phyloP scores from a whole-genome alignment of 345 rosid species.

The Odontarrhena argentea region DNA sequence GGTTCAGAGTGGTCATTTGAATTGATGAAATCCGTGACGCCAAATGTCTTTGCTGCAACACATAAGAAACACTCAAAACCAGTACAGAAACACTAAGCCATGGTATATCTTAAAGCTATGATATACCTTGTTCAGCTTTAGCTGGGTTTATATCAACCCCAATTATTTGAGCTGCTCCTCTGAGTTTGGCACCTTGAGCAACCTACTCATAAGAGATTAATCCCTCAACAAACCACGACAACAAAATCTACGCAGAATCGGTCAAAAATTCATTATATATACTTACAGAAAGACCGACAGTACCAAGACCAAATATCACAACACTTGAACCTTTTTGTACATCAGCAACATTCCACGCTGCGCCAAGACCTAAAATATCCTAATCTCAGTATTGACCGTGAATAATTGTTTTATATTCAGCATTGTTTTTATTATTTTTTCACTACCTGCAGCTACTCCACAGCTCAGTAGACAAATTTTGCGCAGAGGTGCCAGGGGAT shows the following conservation, averaged over 20 bases:
- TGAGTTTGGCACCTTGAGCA: conserved; percentile 87
- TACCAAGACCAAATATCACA: conserved; percentile 88
- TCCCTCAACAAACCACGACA: not conserved
- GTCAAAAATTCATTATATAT: not conserved
- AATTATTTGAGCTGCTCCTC: conserved; percentile 82
- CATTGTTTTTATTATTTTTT: not conserved
- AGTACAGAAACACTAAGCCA: not conserved
- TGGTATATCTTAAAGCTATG: conserved; percentile 22
- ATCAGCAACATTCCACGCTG: conserved; percentile 96
- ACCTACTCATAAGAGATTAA: conserved; percentile 51
- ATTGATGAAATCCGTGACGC: conserved; percentile 74
- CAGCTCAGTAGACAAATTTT: conserved; percentile 91
- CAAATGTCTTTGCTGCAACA: conserved; percentile 78
- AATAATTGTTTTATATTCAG: not conserved
- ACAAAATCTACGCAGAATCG: not conserved
- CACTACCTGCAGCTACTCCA: conserved; percentile 80
- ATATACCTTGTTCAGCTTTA: conserved; percentile 68
- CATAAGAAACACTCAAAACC: conserved; percentile 14
- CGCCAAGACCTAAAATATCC: conserved; percentile 70
- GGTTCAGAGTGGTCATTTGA: conserved; percentile 70
- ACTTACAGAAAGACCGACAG: conserved; percentile 93
- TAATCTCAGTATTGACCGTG: conserved; percentile 12
- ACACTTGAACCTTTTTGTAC: conserved; percentile 76
- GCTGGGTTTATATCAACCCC: conserved; percentile 86
- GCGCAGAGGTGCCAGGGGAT: conserved; percentile 61